Percentiles rank a stretch among this genome's conserved stretches.
Conservation (phyloP, 371 early-diverging fungal species). For the Lichtheimia hyalospora region DNA sequence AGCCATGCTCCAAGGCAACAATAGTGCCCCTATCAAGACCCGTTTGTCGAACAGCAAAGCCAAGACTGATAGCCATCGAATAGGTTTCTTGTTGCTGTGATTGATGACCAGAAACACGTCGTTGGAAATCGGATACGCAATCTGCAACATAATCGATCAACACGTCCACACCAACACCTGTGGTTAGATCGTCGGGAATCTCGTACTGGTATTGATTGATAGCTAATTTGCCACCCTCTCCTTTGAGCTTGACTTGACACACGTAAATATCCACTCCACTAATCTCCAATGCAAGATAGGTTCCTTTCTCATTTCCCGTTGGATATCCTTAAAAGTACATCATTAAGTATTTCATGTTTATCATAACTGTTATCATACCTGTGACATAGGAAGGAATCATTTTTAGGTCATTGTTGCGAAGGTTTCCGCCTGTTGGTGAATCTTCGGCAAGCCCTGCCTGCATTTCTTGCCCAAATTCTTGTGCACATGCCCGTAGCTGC, state of each 20-base stretch:
- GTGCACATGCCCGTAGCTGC: conserved; percentile 24
- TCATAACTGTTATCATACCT: conserved; percentile 19
- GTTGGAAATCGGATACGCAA: conserved; percentile 44
- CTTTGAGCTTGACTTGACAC: conserved; percentile 50
- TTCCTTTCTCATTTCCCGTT: conserved; percentile 84
- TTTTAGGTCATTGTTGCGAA: conserved; percentile 25
- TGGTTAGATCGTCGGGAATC: conserved; percentile 81
- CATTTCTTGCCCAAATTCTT: conserved; percentile 48
- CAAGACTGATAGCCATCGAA: conserved; percentile 43
- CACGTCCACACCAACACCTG: conserved; percentile 40
- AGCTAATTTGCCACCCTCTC: conserved; percentile 45
- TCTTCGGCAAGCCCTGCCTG: conserved; percentile 34
- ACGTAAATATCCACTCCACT: conserved; percentile 73
- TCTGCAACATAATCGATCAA: conserved; percentile 49
- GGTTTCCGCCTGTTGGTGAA: neutral
- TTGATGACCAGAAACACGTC: conserved; percentile 27
- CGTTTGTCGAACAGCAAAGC: conserved; percentile 46
- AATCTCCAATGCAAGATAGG: conserved; percentile 88
- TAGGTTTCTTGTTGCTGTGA: conserved; percentile 16
- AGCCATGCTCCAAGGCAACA: conserved; percentile 43
- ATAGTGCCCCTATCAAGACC: conserved; percentile 42
- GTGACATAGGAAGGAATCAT: conserved; percentile 53
- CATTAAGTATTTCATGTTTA: too few relatives aligned
- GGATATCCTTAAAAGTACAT: conserved; percentile 50
- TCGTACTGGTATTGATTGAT: conserved; percentile 68